Base-by-base conservation (phyloP, 768 basidiomycete genomes). In the Tylopilus plumbeoviolaceoides region DNA sequence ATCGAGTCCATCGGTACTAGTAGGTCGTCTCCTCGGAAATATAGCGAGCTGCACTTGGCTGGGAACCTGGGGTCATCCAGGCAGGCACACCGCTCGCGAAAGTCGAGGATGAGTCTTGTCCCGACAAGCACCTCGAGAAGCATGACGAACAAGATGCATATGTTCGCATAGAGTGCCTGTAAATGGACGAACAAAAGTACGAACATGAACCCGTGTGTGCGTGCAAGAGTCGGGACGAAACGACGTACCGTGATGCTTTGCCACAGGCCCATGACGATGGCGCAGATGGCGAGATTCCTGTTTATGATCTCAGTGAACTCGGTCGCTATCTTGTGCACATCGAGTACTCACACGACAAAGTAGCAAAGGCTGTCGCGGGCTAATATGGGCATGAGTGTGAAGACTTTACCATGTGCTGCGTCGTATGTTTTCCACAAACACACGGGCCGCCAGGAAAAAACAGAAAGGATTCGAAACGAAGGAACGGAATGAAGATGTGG, bases 111-210 rank as follows among this genome's bases (percentile, higher is more conserved):
- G 33, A 69, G 64, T 28, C 67, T 55, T 20, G 67, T 69, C 1
- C 67, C 69, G 12, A 69, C 54, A 27, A 70, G 31, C 20, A 63
- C 56, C 36, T 70, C 69, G 18, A 67, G 56, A 11, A 69, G 46
- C 67, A 69, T 69, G 39, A 69, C 65, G 33, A 69, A 58, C 2
- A 69, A 64, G 20, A 65, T 48, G 28, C 64, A 69, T 45, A 70
- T 53, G n/a, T 64, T 70, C 14, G 68, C 66, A 23, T 66, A 63
- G 20, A 61, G 36, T 5, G 50, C 55, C 67, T 69, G 42, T 5
- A 44, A 3, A 11, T n/a, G 12, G 14, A 33, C 33, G 10, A 33
- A 31, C 35, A 38, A 8, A 18, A 4, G n/a, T 7, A 10, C n/a
- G 10, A 7, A 30, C n/a, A 4, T 38, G 7, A 38, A 10, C 36